phyloP scores from a whole-genome alignment of 164 flowering plant species.

The Magnolia kwangsiensis region DNA sequence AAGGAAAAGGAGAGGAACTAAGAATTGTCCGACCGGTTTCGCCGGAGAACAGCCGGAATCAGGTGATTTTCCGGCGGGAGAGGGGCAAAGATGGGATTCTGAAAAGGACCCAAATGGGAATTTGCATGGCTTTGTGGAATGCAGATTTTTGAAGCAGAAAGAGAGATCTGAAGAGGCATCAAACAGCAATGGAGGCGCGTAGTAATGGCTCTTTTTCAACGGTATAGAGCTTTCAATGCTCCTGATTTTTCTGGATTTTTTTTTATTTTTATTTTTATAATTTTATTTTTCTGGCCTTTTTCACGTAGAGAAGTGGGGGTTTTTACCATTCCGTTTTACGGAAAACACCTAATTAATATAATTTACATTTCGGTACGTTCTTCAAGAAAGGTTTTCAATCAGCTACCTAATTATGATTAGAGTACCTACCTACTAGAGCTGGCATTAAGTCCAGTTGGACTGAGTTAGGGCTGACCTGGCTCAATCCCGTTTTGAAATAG shows the following conservation, averaged over 20 bases:
- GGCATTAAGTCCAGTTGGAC: too few relatives aligned
- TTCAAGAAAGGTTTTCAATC: too few relatives aligned
- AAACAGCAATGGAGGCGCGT: neutral
- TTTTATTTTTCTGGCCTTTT: neutral
- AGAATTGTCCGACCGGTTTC: neutral
- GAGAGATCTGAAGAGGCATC: neutral
- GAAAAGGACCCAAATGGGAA: neutral
- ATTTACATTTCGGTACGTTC: too few relatives aligned
- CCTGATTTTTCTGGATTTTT: neutral
- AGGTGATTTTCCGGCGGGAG: neutral
- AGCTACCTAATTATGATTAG: too few relatives aligned
- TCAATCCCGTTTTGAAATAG: too few relatives aligned
- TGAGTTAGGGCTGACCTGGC: too few relatives aligned
- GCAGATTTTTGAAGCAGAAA: neutral
- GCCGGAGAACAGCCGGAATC: neutral
- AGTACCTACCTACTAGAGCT: too few relatives aligned
- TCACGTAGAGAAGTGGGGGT: neutral
- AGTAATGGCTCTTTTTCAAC: conserved; percentile 4
- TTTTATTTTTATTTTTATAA: too few relatives aligned
- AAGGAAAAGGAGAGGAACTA: neutral
- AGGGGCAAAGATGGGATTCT: conserved; percentile 1
- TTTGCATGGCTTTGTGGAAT: neutral
- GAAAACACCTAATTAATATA: too few relatives aligned
- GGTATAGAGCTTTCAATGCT: conserved; percentile 1
- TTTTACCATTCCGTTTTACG: too few relatives aligned